Base-by-base conservation (phyloP, 495 filamentous ascomycete genomes). In the Extremus antarcticus region DNA sequence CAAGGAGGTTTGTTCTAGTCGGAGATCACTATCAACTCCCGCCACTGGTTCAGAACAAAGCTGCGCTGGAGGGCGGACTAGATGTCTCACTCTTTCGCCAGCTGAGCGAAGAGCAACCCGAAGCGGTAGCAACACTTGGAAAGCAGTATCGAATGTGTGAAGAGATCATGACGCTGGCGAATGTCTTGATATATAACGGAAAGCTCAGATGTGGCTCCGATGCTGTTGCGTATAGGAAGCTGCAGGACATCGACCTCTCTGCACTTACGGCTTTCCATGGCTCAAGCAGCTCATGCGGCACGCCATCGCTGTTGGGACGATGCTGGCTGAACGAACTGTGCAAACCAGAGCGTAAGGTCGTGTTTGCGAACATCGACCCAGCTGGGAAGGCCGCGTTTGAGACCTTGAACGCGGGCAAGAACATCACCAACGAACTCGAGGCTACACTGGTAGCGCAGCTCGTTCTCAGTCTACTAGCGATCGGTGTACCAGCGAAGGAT, bases 141-240 rank as follows among this genome's bases (percentile, higher is more conserved):
- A 88, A 94, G 60, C 92, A 98, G 66, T 98, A 98, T 63, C 88
- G 92, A 61, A 98, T 98, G 92, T 94, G 87, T 63, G 84, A 90
- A 47, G 91, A 97, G 25, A 85, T 98, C 51, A 97, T 97, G 92
- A 77, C 81, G 13, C 78, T 98, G 22, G 90, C 87, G 51, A 97
- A 96, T 71, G 86, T 79, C 4, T 81, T 98, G 24, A 95, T 98
- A 65, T 98, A 98, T 69, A 76, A 83, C 19, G 90, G 90, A 15
- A 77, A 82, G 3, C 77, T 98, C 9, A 94, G 92, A 66, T 98
- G 92, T 63, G 92, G 92, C 8, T 92, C 81, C 13, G 71, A 81
- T 50, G 74, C 78, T 46, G 83, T 95, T 8, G 87, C 90, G 25
- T 68, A 73, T 22, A 80, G 81, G 29, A 72, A 71, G n/a, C 68